Evolutionary conservation across 2,329 filamentous ascomycete species (phyloP), one percentile per base, ranked within the genome.

Genomic region (Neopestalotiopsis sp.): DNA sequence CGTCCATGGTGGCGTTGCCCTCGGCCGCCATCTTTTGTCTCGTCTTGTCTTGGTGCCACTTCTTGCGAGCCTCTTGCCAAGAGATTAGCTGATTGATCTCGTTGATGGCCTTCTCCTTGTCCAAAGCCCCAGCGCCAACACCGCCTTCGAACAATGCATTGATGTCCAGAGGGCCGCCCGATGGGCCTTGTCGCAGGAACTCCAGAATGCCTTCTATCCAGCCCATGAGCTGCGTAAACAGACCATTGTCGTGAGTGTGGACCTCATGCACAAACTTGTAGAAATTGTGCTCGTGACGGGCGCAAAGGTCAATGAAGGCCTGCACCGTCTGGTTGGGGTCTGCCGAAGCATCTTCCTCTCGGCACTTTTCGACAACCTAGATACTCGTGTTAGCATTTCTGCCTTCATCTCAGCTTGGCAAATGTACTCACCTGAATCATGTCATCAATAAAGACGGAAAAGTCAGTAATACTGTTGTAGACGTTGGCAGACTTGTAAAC

Each of bases 211-310:
- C 93, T 82, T 99, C 96, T 60, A 98, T 91, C 96, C 96, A 98
- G 32, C 91, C 91, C 96, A 99, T 99, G 65, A 99, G 88, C 75
- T 97, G 93, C 45, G 94, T 95, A 75, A 99, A 99, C 1, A 99
- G 88, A 0, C 96, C 96, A 72, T 99, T 97, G 79, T 99, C 96
- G 76, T 99, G 95, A 6, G 93, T 91, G 78, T 99, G 96, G 0
- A 99, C 95, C 81, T 99, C 96, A 79, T 99, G 96, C 3, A 99
- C 92, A 79, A 99, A 99, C 80, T 97, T 98, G 87, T 98, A 99
- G 78, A 99, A 95, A 81, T 97, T 97, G 78, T 97, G 90, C 81
- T 99, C 94, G 79, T 99, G 96, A 58, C 96, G 90, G 73, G 94
- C 92, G 80, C 96, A 99, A 28, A 99, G 88, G 77, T 99, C 96